Conservation (phyloP, 495 filamentous ascomycete species). For the Letharia lupina region DNA sequence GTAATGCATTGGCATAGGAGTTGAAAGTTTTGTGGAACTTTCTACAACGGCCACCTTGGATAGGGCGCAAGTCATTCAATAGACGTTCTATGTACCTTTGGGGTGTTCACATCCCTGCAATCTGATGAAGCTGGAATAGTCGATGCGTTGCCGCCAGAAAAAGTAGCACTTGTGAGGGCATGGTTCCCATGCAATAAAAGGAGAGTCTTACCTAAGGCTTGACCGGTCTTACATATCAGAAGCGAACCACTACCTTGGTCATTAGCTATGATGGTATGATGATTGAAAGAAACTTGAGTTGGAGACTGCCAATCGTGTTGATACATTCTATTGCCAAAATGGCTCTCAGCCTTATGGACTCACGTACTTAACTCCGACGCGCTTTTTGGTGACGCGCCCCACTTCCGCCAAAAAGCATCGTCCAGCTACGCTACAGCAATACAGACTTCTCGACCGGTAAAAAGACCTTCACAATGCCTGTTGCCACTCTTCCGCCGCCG, state of each 20-base stretch:
- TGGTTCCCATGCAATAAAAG: no score
- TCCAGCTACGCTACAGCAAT: background rate
- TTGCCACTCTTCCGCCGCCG: constrained; percentile 40
- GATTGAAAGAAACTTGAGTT: background rate
- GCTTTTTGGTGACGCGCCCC: constrained; percentile 15
- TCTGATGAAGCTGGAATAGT: background rate
- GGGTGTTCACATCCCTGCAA: no score
- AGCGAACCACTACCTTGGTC: background rate
- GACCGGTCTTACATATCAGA: no score
- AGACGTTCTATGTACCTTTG: no score
- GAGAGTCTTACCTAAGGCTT: no score
- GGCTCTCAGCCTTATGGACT: background rate
- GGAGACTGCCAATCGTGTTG: no score
- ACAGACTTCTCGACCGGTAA: background rate
- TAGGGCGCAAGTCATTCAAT: background rate
- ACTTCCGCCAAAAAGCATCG: background rate
- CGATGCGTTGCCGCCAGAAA: background rate
- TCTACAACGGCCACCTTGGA: background rate
- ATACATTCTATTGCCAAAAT: no score
- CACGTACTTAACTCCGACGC: constrained; percentile 16
- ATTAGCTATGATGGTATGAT: background rate
- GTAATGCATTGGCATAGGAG: background rate
- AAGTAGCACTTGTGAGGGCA: no score
- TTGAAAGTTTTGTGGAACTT: background rate
- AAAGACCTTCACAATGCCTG: constrained; percentile 36